Evolutionary conservation across 805 yeast genomes (phyloP), one percentile per base, ranked within the genome.

Genomic region (Kuraishia hungarica): DNA sequence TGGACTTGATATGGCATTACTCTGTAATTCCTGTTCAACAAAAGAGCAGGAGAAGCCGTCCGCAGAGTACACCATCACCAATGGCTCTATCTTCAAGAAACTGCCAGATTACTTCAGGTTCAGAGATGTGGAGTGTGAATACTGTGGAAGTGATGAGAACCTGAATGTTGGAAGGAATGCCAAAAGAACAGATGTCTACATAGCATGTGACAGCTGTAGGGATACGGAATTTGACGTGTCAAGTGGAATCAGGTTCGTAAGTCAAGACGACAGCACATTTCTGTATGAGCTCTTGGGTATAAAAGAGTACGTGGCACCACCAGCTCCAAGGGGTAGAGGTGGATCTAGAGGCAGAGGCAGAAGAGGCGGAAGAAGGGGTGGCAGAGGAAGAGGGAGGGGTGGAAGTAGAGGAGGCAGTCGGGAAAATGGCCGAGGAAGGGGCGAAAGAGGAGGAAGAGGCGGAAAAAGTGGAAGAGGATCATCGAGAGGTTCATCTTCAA

Each of bases 21-120:
- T 80, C 21, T 82, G 87, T 61, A 69, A 68, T 35, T 51, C 57
- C 3, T 82, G 87, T 62, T 65, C 74, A 21, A 61, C 59, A 39
- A 78, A 77, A 57, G 75, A 71, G 28, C 60, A 60, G 21, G 80
- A 75, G 15, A 73, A 70, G 51, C 77, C 84, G 0, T 70, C 78
- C 1, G 77, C 82, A 1, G 76, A 75, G 52, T 81, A 82, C 59
- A 68, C 82, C 1, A 61, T 81, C 2, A 69, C 76, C 1, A 82
- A 82, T 60, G 87, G 87, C 2, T 75, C 85, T 0, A 65, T 82
- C n/a, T 71, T 82, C 59, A 68, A 66, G 55, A 79, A 72, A 61
- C 69, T 81, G 63, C 70, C 70, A 2, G 77, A 70, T 50, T 82
- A 82, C 62, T 67, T 68, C 56, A 75, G 67, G 51, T 79, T 79